A percentile compares a stretch with the other conserved stretches of the same genome.
phyloP scores from a whole-genome alignment of 768 basidiomycete genomes.

The Rhizopogon rudus region DNA sequence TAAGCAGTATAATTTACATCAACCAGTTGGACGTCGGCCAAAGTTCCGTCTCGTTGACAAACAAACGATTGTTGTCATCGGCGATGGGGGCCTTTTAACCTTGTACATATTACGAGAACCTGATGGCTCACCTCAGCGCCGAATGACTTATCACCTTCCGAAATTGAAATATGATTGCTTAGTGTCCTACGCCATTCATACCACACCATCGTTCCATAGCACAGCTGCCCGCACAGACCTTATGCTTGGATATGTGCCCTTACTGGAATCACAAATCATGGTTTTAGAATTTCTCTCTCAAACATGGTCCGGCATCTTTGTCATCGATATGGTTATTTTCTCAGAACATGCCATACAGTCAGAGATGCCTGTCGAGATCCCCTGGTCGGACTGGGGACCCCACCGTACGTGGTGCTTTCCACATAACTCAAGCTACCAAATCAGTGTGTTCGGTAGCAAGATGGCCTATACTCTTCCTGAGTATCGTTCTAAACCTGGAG shows the following conservation, averaged over 20 bases:
- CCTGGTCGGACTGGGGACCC: background rate
- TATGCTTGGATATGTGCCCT: background rate
- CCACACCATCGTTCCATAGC: background rate
- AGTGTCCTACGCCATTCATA: background rate
- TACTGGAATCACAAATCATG: background rate
- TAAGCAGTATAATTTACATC: background rate
- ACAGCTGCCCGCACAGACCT: background rate
- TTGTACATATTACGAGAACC: background rate
- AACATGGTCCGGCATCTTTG: background rate
- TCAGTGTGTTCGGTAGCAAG: background rate
- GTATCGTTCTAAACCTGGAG: background rate
- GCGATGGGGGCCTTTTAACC: background rate
- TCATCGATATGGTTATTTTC: background rate
- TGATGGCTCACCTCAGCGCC: background rate
- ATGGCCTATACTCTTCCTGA: background rate
- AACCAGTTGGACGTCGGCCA: background rate
- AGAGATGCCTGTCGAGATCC: background rate
- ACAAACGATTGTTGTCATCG: background rate
- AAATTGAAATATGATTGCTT: background rate
- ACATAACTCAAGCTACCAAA: background rate
- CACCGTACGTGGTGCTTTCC: background rate
- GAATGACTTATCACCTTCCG: background rate
- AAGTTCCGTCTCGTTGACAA: background rate
- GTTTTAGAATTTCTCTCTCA: background rate
- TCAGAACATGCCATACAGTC: background rate